phyloP scores from a whole-genome alignment of 2,329 filamentous ascomycete species.

The Phoma sp. region DNA sequence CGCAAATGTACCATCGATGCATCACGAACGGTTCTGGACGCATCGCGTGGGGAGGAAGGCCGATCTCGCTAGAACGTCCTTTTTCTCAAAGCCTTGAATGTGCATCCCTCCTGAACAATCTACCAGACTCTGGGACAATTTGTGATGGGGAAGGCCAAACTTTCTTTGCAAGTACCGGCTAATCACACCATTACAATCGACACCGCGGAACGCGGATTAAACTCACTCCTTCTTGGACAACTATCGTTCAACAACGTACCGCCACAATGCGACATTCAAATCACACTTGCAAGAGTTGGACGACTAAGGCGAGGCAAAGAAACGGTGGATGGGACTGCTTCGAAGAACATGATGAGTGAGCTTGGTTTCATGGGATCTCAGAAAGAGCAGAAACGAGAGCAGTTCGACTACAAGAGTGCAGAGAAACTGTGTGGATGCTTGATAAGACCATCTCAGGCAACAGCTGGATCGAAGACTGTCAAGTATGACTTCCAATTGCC shows the following conservation, averaged over 20 bases:
- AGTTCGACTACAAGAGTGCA: conserved; percentile 3
- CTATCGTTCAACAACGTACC: conserved; percentile 6
- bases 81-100: neutral
- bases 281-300: conserved; percentile 15
- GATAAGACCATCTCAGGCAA: neutral
- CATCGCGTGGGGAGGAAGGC: neutral
- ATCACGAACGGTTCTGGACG: conserved; percentile 8
- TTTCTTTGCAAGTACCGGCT: conserved; percentile 5
- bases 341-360: conserved; percentile 8
- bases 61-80: neutral
- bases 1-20: neutral
- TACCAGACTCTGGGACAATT: neutral
- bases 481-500: conserved; percentile 5
- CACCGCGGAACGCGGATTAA: neutral
- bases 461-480: neutral
- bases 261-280: conserved; percentile 3
- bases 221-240: neutral
- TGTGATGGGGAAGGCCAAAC: conserved; percentile 9
- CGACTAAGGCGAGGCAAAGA: neutral
- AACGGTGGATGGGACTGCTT: neutral
- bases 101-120: neutral
- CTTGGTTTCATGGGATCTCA: conserved; percentile 9
- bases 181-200: conserved; percentile 5
- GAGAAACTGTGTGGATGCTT: conserved; percentile 6
- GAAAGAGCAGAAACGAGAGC: conserved; percentile 8